These are phyloP conservation scores for Xylaria venustula DNA, from an alignment of 495 filamentous ascomycete genomes.

Conservation along the genomic window DNA sequence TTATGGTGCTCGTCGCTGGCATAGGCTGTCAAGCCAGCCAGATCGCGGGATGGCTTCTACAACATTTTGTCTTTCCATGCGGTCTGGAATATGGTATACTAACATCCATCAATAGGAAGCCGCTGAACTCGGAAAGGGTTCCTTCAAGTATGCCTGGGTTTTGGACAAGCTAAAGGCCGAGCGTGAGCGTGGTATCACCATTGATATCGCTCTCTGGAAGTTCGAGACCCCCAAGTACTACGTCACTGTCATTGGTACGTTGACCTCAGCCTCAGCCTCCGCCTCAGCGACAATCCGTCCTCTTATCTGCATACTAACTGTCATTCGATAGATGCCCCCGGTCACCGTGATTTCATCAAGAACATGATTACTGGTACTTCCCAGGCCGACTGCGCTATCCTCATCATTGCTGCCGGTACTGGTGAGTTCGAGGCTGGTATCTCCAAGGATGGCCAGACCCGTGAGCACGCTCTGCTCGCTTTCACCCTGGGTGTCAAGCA, in stretches of 20 bases:
- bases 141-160: slow-evolving; percentile 99
- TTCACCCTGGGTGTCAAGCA: slow-evolving; percentile 99
- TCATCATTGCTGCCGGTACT: slow-evolving; percentile 99
- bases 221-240: slow-evolving; percentile 99
- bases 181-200: slow-evolving; percentile 99
- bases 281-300: slow-evolving; percentile 14
- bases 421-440: slow-evolving; percentile 99
- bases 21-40: neutral
- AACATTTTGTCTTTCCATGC: too few species aligned
- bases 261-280: neutral
- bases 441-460: slow-evolving; percentile 99
- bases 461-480: slow-evolving; percentile 99
- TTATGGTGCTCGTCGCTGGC: neutral
- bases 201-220: slow-evolving; percentile 99
- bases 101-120: slow-evolving; percentile 70
- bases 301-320: slow-evolving; percentile 6
- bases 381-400: slow-evolving; percentile 98
- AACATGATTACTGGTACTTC: slow-evolving; percentile 99
- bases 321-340: slow-evolving; percentile 75
- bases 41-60: too few species aligned
- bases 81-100: too few species aligned
- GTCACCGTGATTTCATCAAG: slow-evolving; percentile 99
- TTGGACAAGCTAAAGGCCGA: slow-evolving; percentile 99
- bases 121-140: slow-evolving; percentile 98
- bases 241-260: slow-evolving; percentile 96